Percentiles rank a stretch among this genome's conserved stretches.
Conservation (phyloP, 2,329 filamentous ascomycete genomes). For the Xylaria sp. region DNA sequence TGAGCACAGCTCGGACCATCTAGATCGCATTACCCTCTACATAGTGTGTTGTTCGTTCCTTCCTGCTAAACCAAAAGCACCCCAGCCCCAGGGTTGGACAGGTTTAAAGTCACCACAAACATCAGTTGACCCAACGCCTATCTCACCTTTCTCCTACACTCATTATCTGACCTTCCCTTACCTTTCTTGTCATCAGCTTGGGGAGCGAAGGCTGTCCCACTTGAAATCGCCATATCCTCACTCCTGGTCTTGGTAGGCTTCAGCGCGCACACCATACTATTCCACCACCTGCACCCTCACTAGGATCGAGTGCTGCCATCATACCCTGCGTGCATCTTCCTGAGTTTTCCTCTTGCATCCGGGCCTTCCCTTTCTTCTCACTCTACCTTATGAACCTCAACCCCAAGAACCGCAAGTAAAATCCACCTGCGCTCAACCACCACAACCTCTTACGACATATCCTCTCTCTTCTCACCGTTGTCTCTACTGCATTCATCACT, state of each 20-base stretch:
- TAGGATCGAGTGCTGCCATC: background rate
- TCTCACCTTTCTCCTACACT: background rate
- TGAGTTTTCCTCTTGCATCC: background rate
- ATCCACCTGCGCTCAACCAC: background rate
- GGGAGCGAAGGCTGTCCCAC: background rate
- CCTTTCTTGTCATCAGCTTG: background rate
- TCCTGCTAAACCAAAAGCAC: background rate
- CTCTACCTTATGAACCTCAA: background rate
- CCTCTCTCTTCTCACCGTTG: background rate
- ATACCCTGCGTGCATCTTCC: background rate
- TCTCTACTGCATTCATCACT: background rate
- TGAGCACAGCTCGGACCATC: background rate
- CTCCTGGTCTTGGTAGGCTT: background rate
- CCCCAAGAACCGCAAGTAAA: background rate
- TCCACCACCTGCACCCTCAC: background rate
- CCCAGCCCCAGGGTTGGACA: background rate
- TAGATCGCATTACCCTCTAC: background rate
- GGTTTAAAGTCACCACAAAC: background rate
- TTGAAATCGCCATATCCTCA: background rate
- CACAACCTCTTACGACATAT: background rate
- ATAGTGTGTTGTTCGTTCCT: background rate
- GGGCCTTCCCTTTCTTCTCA: background rate
- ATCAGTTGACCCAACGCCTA: background rate
- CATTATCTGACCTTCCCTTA: background rate
- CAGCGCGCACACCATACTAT: background rate